Conservation (phyloP, 2,329 filamentous ascomycete species). For the Fusarium sp. region DNA sequence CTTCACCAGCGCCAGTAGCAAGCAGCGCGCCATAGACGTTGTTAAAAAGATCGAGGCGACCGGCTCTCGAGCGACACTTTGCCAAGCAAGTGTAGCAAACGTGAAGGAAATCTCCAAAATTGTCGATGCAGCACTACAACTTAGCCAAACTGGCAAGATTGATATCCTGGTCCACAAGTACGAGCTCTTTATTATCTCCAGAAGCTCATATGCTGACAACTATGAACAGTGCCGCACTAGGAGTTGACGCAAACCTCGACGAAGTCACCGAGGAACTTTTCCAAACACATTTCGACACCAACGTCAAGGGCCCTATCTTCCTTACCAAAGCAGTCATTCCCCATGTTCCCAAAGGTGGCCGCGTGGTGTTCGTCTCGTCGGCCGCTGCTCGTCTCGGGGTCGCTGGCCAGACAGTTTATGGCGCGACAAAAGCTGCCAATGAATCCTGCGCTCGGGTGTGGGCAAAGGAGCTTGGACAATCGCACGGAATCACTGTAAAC, state of each 20-base stretch:
- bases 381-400: conserved; percentile 50
- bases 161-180: conserved; percentile 49
- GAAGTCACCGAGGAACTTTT: conserved; percentile 34
- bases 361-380: conserved; percentile 54
- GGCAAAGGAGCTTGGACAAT: conserved; percentile 53
- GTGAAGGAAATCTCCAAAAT: conserved; percentile 37
- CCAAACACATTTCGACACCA: conserved; percentile 37
- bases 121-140: conserved; percentile 33
- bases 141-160: conserved; percentile 45
- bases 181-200: not conserved
- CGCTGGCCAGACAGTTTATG: conserved; percentile 52
- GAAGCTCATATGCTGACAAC: not conserved
- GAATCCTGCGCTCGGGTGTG: conserved; percentile 51
- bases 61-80: conserved; percentile 31
- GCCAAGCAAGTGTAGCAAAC: conserved; percentile 40
- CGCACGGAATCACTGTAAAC: conserved; percentile 51
- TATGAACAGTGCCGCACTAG: conserved; percentile 17
- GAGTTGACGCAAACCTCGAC: conserved; percentile 35
- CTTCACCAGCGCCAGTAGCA: conserved; percentile 32
- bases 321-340: conserved; percentile 52
- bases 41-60: conserved; percentile 30
- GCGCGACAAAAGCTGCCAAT: conserved; percentile 53
- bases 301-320: conserved; percentile 47
- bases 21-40: conserved; percentile 34
- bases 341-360: conserved; percentile 48